Percentiles rank a stretch among this genome's conserved stretches.
These are phyloP conservation scores for Pseudogymnoascus sp. DNA, from an alignment of 2,329 filamentous ascomycete genomes.

Conservation along the genomic window DNA sequence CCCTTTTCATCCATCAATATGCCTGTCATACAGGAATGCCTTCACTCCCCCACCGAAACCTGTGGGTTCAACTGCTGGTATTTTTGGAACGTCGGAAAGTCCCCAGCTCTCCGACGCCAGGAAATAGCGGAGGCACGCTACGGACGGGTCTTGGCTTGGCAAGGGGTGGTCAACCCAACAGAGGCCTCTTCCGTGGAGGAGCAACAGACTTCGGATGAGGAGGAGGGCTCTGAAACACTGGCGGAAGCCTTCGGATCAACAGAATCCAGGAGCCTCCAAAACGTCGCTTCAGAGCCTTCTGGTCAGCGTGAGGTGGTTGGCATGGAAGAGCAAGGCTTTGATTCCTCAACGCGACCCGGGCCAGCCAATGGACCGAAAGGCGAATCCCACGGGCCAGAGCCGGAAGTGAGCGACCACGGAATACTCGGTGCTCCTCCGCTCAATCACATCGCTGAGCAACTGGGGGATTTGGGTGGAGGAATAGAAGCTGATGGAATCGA, in stretches of 20 bases:
- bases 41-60: background rate
- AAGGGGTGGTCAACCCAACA: background rate
- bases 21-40: background rate
- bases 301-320: background rate
- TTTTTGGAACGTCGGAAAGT: background rate
- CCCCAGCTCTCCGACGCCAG: background rate
- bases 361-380: too few relatives aligned
- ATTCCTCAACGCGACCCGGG: background rate
- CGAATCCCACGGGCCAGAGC: background rate
- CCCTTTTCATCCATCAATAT: background rate
- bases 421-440: too few relatives aligned
- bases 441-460: background rate
- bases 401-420: background rate
- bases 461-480: background rate
- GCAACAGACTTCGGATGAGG: background rate
- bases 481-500: background rate
- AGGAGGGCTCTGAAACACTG: background rate
- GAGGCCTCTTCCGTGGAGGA: background rate
- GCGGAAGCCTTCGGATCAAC: background rate
- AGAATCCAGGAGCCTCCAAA: background rate
- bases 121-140: background rate
- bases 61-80: background rate
- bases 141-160: background rate
- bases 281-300: background rate
- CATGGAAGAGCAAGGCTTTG: background rate